A percentile compares a stretch with the other conserved stretches of the same genome.
These are phyloP conservation scores for Rhizophora mangle DNA, from an alignment of 345 rosid species.

Conservation along the genomic window DNA sequence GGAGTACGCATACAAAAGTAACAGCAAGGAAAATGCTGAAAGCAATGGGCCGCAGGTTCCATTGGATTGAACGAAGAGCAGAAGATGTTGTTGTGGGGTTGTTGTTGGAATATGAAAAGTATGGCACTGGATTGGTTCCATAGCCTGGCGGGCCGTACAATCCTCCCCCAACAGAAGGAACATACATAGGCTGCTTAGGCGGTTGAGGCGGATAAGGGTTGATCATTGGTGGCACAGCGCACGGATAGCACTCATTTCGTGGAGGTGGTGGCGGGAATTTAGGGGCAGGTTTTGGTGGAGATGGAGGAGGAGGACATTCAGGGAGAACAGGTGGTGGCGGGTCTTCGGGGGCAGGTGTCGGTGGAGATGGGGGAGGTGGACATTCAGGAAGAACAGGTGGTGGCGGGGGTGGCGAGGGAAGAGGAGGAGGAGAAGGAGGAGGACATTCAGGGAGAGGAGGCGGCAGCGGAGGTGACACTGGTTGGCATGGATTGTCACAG, in stretches of 20 bases:
- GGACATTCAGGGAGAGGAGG: slow-evolving; percentile 14
- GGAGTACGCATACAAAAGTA: background rate
- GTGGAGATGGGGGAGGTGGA: slow-evolving; percentile 19
- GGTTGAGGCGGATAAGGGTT: background rate
- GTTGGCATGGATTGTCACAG: slow-evolving; percentile 16
- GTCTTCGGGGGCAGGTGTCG: slow-evolving; percentile 2
- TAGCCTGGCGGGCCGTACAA: slow-evolving; percentile 15
- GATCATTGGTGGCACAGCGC: background rate
- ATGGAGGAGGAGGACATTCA: slow-evolving; percentile 20
- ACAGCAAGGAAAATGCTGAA: background rate
- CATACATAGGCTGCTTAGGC: background rate
- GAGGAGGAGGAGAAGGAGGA: slow-evolving; percentile 8
- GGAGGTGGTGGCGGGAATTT: slow-evolving; percentile 12
- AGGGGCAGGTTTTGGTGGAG: slow-evolving; percentile 6
- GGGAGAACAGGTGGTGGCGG: slow-evolving; percentile 3
- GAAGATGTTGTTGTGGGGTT: background rate
- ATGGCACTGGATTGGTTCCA: slow-evolving; percentile 8
- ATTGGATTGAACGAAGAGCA: background rate
- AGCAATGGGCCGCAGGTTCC: background rate
- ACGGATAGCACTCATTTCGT: background rate
- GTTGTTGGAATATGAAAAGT: background rate
- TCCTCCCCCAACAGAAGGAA: background rate
- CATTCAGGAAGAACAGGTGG: slow-evolving; percentile 9
- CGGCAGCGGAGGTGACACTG: background rate
- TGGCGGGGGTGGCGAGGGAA: slow-evolving; percentile 1